These are phyloP conservation scores for Aureobasidium leucospermi DNA, from an alignment of 2,329 filamentous ascomycete species.

Conservation along the genomic window DNA sequence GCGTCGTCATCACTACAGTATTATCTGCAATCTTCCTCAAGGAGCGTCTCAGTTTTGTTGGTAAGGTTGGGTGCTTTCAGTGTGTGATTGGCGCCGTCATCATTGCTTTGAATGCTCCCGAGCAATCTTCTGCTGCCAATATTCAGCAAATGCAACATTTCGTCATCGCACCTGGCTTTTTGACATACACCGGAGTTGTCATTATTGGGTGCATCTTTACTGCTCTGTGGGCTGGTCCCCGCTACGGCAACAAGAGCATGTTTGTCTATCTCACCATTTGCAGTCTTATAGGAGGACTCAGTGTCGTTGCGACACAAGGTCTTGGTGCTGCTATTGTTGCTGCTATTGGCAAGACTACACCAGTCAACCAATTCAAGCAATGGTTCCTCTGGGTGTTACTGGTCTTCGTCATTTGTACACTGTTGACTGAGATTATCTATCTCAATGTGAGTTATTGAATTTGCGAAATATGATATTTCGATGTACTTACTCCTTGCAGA, in stretches of 20 bases:
- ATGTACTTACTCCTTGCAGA: constrained; percentile 53
- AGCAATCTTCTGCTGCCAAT: constrained; percentile 72
- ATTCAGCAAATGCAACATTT: constrained; percentile 91
- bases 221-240: constrained; percentile 73
- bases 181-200: constrained; percentile 76
- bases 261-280: constrained; percentile 95
- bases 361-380: constrained; percentile 70
- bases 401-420: constrained; percentile 81
- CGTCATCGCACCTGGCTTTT: constrained; percentile 78
- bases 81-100: constrained; percentile 90
- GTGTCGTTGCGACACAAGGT: constrained; percentile 90
- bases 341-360: constrained; percentile 62
- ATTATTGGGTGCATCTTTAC: constrained; percentile 64
- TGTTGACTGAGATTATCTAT: constrained; percentile 90
- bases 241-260: constrained; percentile 95
- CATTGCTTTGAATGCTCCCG: constrained; percentile 88
- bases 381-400: constrained; percentile 94
- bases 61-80: constrained; percentile 90
- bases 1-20: constrained; percentile 86
- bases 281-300: constrained; percentile 87
- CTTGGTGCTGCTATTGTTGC: constrained; percentile 85
- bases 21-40: constrained; percentile 93
- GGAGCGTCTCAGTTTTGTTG: constrained; percentile 88
- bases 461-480: background rate
- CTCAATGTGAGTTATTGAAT: constrained; percentile 65